Evolutionary conservation across 208 protist genomes (phyloP).

Genomic region (Trichomonas gallinae): DNA sequence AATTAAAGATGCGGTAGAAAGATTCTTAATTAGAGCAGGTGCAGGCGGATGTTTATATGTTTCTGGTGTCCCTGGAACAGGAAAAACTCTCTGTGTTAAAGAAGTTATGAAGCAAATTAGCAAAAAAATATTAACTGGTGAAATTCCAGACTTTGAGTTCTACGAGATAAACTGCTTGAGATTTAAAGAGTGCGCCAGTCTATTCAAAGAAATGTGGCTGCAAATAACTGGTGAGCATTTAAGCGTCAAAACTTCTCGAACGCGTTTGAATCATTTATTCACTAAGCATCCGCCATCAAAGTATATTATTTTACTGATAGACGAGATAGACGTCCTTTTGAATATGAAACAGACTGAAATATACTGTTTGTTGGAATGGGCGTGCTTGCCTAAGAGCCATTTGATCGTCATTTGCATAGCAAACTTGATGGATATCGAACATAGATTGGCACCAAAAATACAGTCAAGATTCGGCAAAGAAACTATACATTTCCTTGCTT

Average conservation of each 20-base stretch:
- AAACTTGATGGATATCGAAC: neutral
- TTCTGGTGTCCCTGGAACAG: conserved; percentile 10
- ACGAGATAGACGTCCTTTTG: neutral
- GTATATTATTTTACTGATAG: neutral
- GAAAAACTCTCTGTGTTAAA: neutral
- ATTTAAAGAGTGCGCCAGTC: neutral
- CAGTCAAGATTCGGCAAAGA: neutral
- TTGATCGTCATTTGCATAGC: neutral
- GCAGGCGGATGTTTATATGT: neutral
- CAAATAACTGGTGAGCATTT: neutral
- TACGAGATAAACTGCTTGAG: neutral
- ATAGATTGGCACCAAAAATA: neutral
- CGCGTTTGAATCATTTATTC: neutral
- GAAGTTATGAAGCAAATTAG: neutral
- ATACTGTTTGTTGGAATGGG: neutral
- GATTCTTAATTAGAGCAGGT: neutral
- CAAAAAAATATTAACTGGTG: neutral
- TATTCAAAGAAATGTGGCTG: neutral
- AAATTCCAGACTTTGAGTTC: neutral
- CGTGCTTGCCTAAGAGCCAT: neutral
- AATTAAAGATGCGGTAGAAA: neutral
- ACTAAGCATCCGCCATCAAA: neutral
- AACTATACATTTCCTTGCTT: neutral
- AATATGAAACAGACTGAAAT: neutral
- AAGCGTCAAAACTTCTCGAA: neutral